A percentile compares a stretch with the other conserved stretches of the same genome.
Evolutionary conservation across 2,329 filamentous ascomycete species (phyloP).

Genomic region (Alternaria triticina): DNA sequence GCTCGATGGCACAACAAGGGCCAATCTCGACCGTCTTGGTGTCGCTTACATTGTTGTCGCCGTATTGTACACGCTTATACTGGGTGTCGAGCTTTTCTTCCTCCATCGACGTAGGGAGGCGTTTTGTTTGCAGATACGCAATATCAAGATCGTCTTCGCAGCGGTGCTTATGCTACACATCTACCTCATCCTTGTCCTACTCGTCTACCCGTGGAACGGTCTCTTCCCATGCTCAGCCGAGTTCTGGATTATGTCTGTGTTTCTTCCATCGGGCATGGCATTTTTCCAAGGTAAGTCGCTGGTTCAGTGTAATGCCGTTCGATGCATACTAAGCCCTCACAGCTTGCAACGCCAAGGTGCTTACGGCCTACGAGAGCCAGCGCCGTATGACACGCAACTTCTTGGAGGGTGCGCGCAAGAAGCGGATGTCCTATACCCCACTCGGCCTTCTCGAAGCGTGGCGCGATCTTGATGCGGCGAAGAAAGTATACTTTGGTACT

Average conservation of each 20-base stretch:
- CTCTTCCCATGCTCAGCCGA: conserved; percentile 45
- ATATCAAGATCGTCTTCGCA: conserved; percentile 41
- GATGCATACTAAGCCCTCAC: not conserved
- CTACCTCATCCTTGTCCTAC: conserved; percentile 44
- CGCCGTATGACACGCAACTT: conserved; percentile 43
- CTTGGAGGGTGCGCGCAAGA: conserved; percentile 43
- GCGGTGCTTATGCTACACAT: conserved; percentile 46
- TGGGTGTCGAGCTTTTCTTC: conserved; percentile 39
- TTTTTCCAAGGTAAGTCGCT: conserved; percentile 43
- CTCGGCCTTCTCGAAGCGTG: conserved; percentile 39
- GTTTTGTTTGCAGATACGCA: conserved; percentile 44
- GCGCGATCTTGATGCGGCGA: conserved; percentile 39
- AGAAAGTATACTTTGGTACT: conserved; percentile 43
- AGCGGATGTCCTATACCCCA: conserved; percentile 38
- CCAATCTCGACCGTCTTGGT: conserved; percentile 42
- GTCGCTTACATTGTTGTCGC: conserved; percentile 41
- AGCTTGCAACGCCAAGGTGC: conserved; percentile 47
- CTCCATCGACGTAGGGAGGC: conserved; percentile 37
- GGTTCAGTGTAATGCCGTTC: not conserved
- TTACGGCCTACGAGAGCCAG: conserved; percentile 46
- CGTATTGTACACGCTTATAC: conserved; percentile 42
- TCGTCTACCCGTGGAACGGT: conserved; percentile 48
- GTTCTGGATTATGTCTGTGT: conserved; percentile 50
- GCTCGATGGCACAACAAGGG: conserved; percentile 34
- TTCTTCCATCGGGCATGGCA: conserved; percentile 48